These are phyloP conservation scores for Tetrapisispora phaffii DNA, from an alignment of 805 yeast species.

Conservation along the genomic window DNA sequence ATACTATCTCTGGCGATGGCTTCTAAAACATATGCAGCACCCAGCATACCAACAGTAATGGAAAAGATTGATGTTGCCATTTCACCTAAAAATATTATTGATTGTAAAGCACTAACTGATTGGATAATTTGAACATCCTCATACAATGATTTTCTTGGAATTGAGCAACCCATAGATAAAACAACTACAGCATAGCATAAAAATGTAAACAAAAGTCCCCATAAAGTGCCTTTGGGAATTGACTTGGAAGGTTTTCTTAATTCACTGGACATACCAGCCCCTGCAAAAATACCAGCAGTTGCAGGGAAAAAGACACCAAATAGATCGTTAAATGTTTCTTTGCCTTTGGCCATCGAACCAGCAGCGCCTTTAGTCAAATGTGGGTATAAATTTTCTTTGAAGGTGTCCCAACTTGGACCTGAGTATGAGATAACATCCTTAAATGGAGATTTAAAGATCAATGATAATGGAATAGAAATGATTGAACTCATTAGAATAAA, in stretches of 20 bases:
- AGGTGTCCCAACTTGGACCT: slow-evolving; percentile 64
- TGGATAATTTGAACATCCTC: slow-evolving; percentile 80
- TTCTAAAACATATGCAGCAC: slow-evolving; percentile 83
- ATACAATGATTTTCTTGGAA: slow-evolving; percentile 70
- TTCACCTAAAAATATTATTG: slow-evolving; percentile 77
- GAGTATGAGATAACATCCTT: slow-evolving; percentile 44
- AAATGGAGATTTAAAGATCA: slow-evolving; percentile 57
- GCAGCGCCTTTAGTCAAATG: slow-evolving; percentile 85
- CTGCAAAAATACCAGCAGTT: slow-evolving; percentile 96
- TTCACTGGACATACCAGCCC: slow-evolving; percentile 98
- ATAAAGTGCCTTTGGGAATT: slow-evolving; percentile 88
- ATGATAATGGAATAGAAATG: slow-evolving; percentile 71
- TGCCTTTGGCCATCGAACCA: slow-evolving; percentile 55
- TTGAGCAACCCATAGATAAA: slow-evolving; percentile 63
- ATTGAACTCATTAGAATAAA: slow-evolving; percentile 60
- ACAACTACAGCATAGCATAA: slow-evolving; percentile 71
- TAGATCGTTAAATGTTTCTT: slow-evolving; percentile 72
- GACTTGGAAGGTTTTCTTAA: slow-evolving; percentile 74
- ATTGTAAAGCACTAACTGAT: slow-evolving; percentile 59
- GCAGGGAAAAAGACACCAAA: slow-evolving; percentile 98
- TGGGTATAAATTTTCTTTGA: slow-evolving; percentile 61
- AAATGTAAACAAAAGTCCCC: slow-evolving; percentile 74
- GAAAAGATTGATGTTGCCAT: slow-evolving; percentile 84
- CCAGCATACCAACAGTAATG: slow-evolving; percentile 89
- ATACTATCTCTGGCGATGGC: slow-evolving; percentile 86